These are phyloP conservation scores for Domatiomyces globalis DNA, from an alignment of 2,329 filamentous ascomycete genomes.

Conservation along the genomic window DNA sequence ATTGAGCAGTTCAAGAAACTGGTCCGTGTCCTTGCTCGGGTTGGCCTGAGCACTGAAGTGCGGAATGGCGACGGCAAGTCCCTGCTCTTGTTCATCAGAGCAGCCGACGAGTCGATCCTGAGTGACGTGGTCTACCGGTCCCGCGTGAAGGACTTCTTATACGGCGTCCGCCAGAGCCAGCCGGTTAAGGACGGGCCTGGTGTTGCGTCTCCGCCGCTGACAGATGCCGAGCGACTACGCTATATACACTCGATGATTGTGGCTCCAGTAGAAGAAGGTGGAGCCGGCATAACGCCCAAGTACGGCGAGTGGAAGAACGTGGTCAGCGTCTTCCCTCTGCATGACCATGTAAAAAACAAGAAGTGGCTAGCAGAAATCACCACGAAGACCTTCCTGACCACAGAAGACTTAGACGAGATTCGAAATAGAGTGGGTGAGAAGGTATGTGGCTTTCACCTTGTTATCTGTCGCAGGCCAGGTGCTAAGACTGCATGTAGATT, in stretches of 20 bases:
- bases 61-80: constrained; percentile 62
- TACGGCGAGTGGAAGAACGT: constrained; percentile 59
- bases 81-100: constrained; percentile 68
- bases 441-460: constrained; percentile 19
- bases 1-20: constrained; percentile 65
- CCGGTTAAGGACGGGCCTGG: constrained; percentile 58
- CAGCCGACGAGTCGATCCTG: constrained; percentile 61
- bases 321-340: constrained; percentile 61
- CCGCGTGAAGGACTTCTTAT: constrained; percentile 85
- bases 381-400: constrained; percentile 52
- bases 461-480: not conserved
- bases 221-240: constrained; percentile 74
- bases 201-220: constrained; percentile 58
- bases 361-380: constrained; percentile 63
- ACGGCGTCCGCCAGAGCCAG: constrained; percentile 65
- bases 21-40: constrained; percentile 56
- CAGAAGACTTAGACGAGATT: constrained; percentile 57
- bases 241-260: constrained; percentile 78
- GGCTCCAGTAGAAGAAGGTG: constrained; percentile 57
- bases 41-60: constrained; percentile 79
- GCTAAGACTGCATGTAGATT: constrained; percentile 35
- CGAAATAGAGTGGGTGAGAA: constrained; percentile 65
- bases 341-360: constrained; percentile 62
- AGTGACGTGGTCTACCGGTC: constrained; percentile 71
- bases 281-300: constrained; percentile 60